A percentile compares a stretch with the other conserved stretches of the same genome.
Conservation (phyloP, 2,329 filamentous ascomycete species). For the Claviceps lovelessii region DNA sequence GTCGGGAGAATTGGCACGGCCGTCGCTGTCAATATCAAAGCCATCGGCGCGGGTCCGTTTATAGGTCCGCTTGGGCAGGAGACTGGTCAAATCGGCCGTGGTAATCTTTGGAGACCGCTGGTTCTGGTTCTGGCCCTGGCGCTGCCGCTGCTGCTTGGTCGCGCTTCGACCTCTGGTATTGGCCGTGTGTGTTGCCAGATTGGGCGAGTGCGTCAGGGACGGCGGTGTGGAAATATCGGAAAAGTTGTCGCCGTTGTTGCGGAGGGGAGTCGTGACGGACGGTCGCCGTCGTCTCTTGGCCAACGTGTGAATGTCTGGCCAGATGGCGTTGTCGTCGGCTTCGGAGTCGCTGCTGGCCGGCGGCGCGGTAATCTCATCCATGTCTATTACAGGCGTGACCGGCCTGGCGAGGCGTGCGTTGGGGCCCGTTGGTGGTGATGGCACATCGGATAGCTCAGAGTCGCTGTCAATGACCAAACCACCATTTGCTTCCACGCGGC, state of each 20-base stretch:
- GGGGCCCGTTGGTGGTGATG: constrained; percentile 20
- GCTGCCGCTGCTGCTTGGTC: constrained; percentile 17
- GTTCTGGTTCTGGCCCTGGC: constrained; percentile 13
- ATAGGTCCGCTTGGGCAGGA: constrained; percentile 38
- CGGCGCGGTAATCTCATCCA: constrained; percentile 38
- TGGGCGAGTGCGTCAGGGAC: constrained; percentile 52
- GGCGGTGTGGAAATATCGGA: constrained; percentile 49
- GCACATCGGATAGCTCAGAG: constrained; percentile 24
- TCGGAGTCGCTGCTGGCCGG: constrained; percentile 39
- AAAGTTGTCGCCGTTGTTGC: constrained; percentile 20
- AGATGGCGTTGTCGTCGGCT: constrained; percentile 27
- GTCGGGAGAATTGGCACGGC: constrained; percentile 33
- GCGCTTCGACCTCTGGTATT: constrained; percentile 16
- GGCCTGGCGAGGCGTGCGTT: constrained; percentile 17
- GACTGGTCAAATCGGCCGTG: constrained; percentile 38
- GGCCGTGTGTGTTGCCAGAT: constrained; percentile 21
- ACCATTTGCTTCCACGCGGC: constrained; percentile 14
- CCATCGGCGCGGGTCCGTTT: constrained; percentile 24
- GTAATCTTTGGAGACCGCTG: constrained; percentile 28
- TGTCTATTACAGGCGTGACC: constrained; percentile 28
- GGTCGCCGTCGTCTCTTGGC: constrained; percentile 30
- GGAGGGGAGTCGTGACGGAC: constrained; percentile 23
- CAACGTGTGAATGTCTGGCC: constrained; percentile 39
- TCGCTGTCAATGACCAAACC: constrained; percentile 18
- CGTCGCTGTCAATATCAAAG: constrained; percentile 29